Base-by-base conservation (phyloP, 2,329 filamentous ascomycete genomes). In the Ophiostoma sp. region DNA sequence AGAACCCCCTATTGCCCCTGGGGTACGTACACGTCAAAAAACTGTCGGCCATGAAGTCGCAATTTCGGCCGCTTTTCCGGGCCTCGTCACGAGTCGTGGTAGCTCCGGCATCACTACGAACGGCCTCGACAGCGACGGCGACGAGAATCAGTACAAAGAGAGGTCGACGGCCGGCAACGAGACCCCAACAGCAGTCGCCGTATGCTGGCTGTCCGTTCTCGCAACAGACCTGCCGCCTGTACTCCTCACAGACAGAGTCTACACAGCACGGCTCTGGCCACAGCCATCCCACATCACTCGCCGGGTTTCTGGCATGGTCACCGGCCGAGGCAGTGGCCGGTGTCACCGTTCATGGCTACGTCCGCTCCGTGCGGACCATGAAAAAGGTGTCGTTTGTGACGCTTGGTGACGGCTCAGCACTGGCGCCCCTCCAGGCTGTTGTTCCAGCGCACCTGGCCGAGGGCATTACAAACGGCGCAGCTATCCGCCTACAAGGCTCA, bases 351-450 rank as follows among this genome's bases (percentile, higher is more conserved):
- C 85, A 90, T 76, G 94, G 93, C 70, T 94, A 90, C 80, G 84
- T 97, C 68, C 87, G 91, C 71, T 94, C 92, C 4, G 88, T 97
- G 70, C 86, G 94, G 71, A 91, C 92, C 77, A 93, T 96, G 81
- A 96, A 97, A 77, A 85, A 85, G 36, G 83, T 90, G 70, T 88
- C 90, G 5, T 98, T 99, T 79, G 89, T 93, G 66, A 86, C 92
- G 70, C 82, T 98, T 66, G 89, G 89, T 11, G 95, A 99, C 81
- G 95, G 95, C 62, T 96, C 93, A 12, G 92, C 90, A 58, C 82
- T 91, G 73, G 82, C 88, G 71, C 83, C 91, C 41, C 78, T 98
- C 68, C 95, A 99, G 80, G 92, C 89, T 63, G 87, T 97, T 64
- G 80, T 97, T 73, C 86, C 86, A 67, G 89, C 90, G 72, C 82